A percentile compares a stretch with the other conserved stretches of the same genome.
phyloP scores from a whole-genome alignment of 352 stramenopile species.

The Pythium rhizo-oryzae region DNA sequence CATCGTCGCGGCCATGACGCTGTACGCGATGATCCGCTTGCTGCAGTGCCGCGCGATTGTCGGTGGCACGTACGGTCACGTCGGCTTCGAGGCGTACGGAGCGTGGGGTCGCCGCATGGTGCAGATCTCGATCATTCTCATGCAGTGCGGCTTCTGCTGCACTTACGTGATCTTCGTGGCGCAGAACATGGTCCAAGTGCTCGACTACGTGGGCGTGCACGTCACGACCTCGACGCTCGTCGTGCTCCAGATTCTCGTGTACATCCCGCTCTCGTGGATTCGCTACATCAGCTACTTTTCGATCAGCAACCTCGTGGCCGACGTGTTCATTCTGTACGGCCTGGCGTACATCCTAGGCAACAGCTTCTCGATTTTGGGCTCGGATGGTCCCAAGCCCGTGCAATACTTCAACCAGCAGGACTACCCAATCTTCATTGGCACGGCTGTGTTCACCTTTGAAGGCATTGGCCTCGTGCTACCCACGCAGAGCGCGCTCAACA shows the following conservation, averaged over 20 bases:
- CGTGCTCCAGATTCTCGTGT: slow-evolving; percentile 68
- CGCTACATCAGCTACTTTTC: slow-evolving; percentile 88
- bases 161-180: slow-evolving; percentile 87
- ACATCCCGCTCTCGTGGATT: slow-evolving; percentile 85
- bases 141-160: slow-evolving; percentile 85
- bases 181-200: slow-evolving; percentile 76
- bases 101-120: slow-evolving; percentile 73
- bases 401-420: slow-evolving; percentile 71
- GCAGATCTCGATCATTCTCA: slow-evolving; percentile 82
- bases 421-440: slow-evolving; percentile 82
- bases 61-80: slow-evolving; percentile 77
- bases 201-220: slow-evolving; percentile 49
- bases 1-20: slow-evolving; percentile 61
- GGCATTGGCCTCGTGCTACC: slow-evolving; percentile 81
- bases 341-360: slow-evolving; percentile 76
- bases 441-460: slow-evolving; percentile 82
- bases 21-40: slow-evolving; percentile 79
- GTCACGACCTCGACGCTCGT: slow-evolving; percentile 63
- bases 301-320: slow-evolving; percentile 82
- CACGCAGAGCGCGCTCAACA: slow-evolving; percentile 69
- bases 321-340: slow-evolving; percentile 86
- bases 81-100: slow-evolving; percentile 70
- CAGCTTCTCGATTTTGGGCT: slow-evolving; percentile 62
- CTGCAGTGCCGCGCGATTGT: slow-evolving; percentile 69
- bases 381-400: slow-evolving; percentile 51